Evolutionary conservation across 352 stramenopile species (phyloP).

Genomic region (Elongisporangium prolatum): DNA sequence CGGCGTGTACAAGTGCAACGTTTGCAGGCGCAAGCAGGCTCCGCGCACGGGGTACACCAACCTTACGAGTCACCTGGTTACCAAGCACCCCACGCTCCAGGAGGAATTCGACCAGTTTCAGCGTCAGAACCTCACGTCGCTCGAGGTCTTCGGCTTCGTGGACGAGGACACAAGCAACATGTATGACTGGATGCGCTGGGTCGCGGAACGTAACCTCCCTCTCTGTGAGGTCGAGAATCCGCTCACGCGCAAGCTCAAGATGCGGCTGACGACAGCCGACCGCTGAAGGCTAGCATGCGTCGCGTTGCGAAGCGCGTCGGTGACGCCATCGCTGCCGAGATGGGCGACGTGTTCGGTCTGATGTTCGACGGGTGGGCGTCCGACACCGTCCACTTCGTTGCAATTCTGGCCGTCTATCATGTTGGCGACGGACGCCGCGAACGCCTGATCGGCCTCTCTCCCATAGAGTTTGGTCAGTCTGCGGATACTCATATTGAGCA

Average conservation of each 20-base stretch:
- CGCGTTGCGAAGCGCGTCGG: conserved; percentile 7
- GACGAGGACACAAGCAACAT: conserved; percentile 13
- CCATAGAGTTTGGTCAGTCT: conserved; percentile 5
- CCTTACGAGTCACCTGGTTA: conserved; percentile 8
- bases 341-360: conserved; percentile 10
- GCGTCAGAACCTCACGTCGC: conserved; percentile 6
- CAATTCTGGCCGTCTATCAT: conserved; percentile 8
- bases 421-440: neutral
- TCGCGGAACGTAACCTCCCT: conserved; percentile 11
- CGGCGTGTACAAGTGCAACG: conserved; percentile 13
- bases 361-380: conserved; percentile 16
- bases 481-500: conserved; percentile 9
- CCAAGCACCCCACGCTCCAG: conserved; percentile 3
- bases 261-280: conserved; percentile 2
- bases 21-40: conserved; percentile 18
- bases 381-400: conserved; percentile 9
- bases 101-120: conserved; percentile 9
- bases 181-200: conserved; percentile 11
- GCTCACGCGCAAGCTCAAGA: conserved; percentile 8
- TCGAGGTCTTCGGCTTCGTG: conserved; percentile 14
- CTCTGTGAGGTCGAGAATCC: conserved; percentile 10
- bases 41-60: conserved; percentile 9
- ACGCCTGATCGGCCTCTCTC: conserved; percentile 7
- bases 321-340: conserved; percentile 3
- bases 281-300: conserved; percentile 8